Conservation (phyloP, 805 yeast genomes). For the Ogataea neopini region DNA sequence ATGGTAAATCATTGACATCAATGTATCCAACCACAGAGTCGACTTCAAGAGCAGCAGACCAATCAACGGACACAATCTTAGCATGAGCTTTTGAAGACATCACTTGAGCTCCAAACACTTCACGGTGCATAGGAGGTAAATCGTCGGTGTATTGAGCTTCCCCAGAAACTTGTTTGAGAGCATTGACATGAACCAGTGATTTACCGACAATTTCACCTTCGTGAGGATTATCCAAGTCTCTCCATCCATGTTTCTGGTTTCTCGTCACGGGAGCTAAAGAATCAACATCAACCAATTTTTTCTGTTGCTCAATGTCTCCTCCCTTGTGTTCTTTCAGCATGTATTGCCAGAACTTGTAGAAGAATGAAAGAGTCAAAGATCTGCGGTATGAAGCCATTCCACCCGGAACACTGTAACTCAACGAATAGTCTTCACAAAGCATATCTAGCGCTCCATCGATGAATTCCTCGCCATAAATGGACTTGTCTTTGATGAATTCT, state of each 20-base stretch:
- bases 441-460: slow-evolving; percentile 34
- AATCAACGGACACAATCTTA: slow-evolving; percentile 42
- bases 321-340: slow-evolving; percentile 24
- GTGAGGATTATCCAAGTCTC: slow-evolving; percentile 41
- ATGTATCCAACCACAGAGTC: slow-evolving; percentile 44
- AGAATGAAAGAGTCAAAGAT: slow-evolving; percentile 46
- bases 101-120: slow-evolving; percentile 46
- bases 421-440: slow-evolving; percentile 37
- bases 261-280: slow-evolving; percentile 39
- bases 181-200: slow-evolving; percentile 45
- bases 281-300: slow-evolving; percentile 32
- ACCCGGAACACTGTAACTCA: slow-evolving; percentile 48
- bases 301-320: slow-evolving; percentile 3
- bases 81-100: slow-evolving; percentile 45
- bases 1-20: slow-evolving; percentile 42
- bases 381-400: slow-evolving; percentile 50
- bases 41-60: slow-evolving; percentile 38
- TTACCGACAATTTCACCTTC: slow-evolving; percentile 42
- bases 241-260: slow-evolving; percentile 37
- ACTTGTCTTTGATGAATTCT: slow-evolving; percentile 24
- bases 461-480: slow-evolving; percentile 26
- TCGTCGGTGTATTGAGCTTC: slow-evolving; percentile 49
- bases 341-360: slow-evolving; percentile 44
- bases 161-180: slow-evolving; percentile 48
- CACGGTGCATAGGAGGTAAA: slow-evolving; percentile 42